Evolutionary conservation across 805 yeast species (phyloP).

Genomic region (Komagataella ulmi): DNA sequence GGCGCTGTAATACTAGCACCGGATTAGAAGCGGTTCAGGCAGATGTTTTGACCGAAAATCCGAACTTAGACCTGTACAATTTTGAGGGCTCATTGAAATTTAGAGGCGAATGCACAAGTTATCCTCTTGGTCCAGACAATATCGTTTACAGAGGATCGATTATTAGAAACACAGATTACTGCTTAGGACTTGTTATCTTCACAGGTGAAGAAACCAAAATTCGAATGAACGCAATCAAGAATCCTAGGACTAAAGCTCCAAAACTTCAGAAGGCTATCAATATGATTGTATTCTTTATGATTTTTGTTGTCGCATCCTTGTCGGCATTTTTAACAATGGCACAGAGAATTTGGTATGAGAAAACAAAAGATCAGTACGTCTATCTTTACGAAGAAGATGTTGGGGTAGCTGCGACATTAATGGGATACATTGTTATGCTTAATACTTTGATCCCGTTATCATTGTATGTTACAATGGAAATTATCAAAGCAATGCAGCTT

Average conservation of each 20-base stretch:
- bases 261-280: constrained; percentile 77
- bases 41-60: constrained; percentile 69
- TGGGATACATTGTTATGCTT: constrained; percentile 96
- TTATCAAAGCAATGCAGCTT: constrained; percentile 82
- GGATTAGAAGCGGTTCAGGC: constrained; percentile 28
- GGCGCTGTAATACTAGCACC: constrained; percentile 31
- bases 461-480: constrained; percentile 91
- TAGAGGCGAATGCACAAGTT: constrained; percentile 15
- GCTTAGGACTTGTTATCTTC: constrained; percentile 74
- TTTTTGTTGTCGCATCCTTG: constrained; percentile 57
- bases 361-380: constrained; percentile 43
- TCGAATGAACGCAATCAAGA: constrained; percentile 85
- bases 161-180: constrained; percentile 66
- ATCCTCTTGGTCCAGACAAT: constrained; percentile 68
- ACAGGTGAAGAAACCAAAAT: constrained; percentile 95
- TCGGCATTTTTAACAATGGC: constrained; percentile 79
- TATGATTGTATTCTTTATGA: constrained; percentile 79
- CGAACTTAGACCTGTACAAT: constrained; percentile 81
- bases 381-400: constrained; percentile 62
- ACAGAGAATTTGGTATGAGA: constrained; percentile 37
- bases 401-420: constrained; percentile 77
- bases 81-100: constrained; percentile 63
- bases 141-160: constrained; percentile 87
- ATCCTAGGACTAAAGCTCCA: constrained; percentile 89
- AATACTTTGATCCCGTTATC: constrained; percentile 93